These are phyloP conservation scores for Solanum sparsipilum DNA, from an alignment of 257 asterid species.

Conservation along the genomic window DNA sequence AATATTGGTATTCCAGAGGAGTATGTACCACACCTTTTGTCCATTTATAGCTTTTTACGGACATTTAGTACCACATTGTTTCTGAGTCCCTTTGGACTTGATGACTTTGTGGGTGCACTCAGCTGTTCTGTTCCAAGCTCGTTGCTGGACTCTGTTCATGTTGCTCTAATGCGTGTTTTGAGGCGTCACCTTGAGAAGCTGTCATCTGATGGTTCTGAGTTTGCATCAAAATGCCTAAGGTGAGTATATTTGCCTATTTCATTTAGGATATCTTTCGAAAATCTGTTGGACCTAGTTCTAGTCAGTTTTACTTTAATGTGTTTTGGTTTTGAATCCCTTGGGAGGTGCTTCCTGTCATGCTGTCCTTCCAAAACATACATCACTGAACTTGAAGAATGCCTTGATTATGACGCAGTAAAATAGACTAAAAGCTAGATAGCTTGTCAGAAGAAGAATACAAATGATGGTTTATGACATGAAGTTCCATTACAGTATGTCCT, in stretches of 20 bases:
- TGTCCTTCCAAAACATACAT: not conserved
- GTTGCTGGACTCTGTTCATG: constrained; percentile 74
- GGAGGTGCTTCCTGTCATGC: not conserved
- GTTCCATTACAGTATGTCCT: not conserved
- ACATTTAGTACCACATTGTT: constrained; percentile 61
- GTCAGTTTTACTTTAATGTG: not conserved
- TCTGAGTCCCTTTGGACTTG: constrained; percentile 67
- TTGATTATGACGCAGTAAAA: not conserved
- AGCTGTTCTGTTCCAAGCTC: constrained; percentile 60
- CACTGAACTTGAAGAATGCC: not conserved
- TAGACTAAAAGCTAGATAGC: not conserved
- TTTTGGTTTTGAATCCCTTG: not conserved
- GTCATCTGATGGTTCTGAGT: constrained; percentile 53
- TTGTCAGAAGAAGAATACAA: not conserved
- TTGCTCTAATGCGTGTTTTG: constrained; percentile 57
- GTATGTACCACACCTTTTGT: constrained; percentile 53
- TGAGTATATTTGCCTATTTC: constrained; percentile 9
- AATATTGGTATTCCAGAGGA: constrained; percentile 65
- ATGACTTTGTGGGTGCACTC: constrained; percentile 90
- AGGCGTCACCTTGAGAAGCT: constrained; percentile 55
- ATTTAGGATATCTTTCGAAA: not conserved
- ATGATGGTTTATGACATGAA: not conserved
- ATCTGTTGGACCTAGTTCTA: not conserved
- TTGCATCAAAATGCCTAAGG: constrained; percentile 65
- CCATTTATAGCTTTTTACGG: constrained; percentile 64